Percentiles rank a stretch among this genome's conserved stretches.
Conservation (phyloP, 257 asterid genomes). For the Solanum chilense region DNA sequence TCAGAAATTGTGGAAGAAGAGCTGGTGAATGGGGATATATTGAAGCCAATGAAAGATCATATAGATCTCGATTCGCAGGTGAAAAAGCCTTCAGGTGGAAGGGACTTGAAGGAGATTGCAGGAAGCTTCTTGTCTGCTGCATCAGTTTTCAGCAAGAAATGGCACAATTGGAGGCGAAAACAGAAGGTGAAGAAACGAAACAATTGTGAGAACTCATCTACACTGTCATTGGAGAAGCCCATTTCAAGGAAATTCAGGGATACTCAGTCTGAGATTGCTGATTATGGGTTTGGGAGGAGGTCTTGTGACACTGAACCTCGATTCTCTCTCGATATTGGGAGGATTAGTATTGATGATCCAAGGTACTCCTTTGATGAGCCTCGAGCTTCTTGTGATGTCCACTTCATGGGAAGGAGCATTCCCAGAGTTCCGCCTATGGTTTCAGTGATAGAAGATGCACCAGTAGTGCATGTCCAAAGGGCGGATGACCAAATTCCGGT, state of each 20-base stretch:
- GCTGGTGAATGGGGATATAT: conserved; percentile 2
- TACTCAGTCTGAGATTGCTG: conserved; percentile 81
- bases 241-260: conserved; percentile 59
- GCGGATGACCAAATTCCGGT: conserved; percentile 60
- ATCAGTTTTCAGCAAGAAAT: conserved; percentile 80
- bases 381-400: conserved; percentile 84
- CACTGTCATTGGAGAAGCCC: conserved; percentile 65
- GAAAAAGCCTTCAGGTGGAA: conserved; percentile 45
- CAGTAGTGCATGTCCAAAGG: conserved; percentile 29
- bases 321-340: conserved; percentile 72
- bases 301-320: conserved; percentile 80
- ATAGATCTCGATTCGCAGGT: conserved; percentile 39
- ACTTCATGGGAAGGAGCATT: conserved; percentile 50
- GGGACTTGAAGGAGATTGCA: conserved; percentile 25
- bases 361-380: conserved; percentile 83
- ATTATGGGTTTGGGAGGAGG: conserved; percentile 78
- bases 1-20: conserved; percentile 42
- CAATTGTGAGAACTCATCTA: conserved; percentile 20
- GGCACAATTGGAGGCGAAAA: conserved; percentile 79
- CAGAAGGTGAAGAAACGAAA: conserved; percentile 63
- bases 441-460: conserved; percentile 60
- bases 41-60: conserved; percentile 54
- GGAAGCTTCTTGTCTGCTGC: conserved; percentile 71
- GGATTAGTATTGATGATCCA: conserved; percentile 75
- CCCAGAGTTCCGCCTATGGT: conserved; percentile 69